Conservation (phyloP, 768 basidiomycete genomes). For the Tylopilus felleus region DNA sequence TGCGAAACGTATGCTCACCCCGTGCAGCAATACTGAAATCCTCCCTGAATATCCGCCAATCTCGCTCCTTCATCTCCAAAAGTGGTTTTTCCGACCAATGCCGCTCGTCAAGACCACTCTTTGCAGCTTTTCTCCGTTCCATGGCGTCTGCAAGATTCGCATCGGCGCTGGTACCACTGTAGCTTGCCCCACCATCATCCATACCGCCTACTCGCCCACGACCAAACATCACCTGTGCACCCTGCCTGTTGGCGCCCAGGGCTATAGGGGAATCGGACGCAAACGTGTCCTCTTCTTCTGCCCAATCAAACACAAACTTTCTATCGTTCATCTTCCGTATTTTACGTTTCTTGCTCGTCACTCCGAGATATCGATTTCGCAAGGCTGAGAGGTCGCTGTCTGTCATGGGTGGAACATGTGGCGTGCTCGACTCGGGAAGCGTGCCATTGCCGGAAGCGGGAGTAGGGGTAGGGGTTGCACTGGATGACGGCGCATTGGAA, state of each 20-base stretch:
- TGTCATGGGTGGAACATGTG: constrained; percentile 65
- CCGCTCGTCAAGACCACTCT: constrained; percentile 83
- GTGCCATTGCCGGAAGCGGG: constrained; percentile 41
- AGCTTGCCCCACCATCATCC: constrained; percentile 62
- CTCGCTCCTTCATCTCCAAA: constrained; percentile 90
- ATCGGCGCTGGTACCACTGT: constrained; percentile 38
- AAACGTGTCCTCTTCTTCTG: constrained; percentile 92
- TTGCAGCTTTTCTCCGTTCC: constrained; percentile 78
- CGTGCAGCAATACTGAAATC: constrained; percentile 95
- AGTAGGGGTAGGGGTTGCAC: constrained; percentile 47
- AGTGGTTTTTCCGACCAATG: constrained; percentile 98
- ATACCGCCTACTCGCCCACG: constrained; percentile 81
- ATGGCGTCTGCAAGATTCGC: constrained; percentile 71
- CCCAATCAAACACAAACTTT: constrained; percentile 99
- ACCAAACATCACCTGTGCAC: constrained; percentile 87
- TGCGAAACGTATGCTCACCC: constrained; percentile 44
- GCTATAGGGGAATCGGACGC: constrained; percentile 71
- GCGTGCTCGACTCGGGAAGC: constrained; percentile 37
- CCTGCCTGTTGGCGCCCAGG: constrained; percentile 68
- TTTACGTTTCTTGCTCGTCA: constrained; percentile 91
- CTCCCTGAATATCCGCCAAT: constrained; percentile 99
- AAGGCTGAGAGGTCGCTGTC: constrained; percentile 78
- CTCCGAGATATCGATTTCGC: constrained; percentile 91
- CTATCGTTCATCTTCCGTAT: constrained; percentile 93
- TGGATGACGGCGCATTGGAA: constrained; percentile 30